These are phyloP conservation scores for Pterula multifida DNA, from an alignment of 1,284 basidiomycete genomes.

Conservation along the genomic window DNA sequence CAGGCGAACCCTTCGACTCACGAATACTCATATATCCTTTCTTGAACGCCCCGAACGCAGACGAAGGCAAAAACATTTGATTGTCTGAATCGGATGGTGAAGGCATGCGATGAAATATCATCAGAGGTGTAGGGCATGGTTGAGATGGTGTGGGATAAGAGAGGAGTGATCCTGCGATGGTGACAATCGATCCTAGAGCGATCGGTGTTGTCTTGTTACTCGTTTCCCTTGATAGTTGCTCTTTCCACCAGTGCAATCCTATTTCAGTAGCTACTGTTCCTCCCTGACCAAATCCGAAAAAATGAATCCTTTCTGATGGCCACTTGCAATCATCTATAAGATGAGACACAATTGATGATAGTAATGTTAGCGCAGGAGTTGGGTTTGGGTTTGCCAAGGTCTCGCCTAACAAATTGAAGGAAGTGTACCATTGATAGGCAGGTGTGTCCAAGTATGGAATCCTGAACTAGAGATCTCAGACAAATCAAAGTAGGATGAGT, in stretches of 20 bases:
- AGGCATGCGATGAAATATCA: slow-evolving; percentile 45
- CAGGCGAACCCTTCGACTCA: slow-evolving; percentile 31
- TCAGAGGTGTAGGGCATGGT: slow-evolving; percentile 46
- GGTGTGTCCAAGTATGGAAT: slow-evolving; percentile 75
- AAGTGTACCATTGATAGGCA: slow-evolving; percentile 81
- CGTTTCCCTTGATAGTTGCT: slow-evolving; percentile 16
- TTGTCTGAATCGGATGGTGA: slow-evolving; percentile 13
- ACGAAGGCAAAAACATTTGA: slow-evolving; percentile 29
- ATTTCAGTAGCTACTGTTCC: slow-evolving; percentile 72
- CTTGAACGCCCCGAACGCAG: slow-evolving; percentile 34
- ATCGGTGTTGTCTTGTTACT: slow-evolving; percentile 4
- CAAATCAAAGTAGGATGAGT: not conserved
- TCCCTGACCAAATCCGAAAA: slow-evolving; percentile 88
- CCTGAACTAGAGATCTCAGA: slow-evolving; percentile 21
- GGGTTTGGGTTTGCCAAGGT: slow-evolving; percentile 63
- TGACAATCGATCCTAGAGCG: slow-evolving; percentile 53
- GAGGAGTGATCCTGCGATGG: slow-evolving; percentile 61
- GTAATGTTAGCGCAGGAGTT: slow-evolving; percentile 44
- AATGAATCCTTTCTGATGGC: slow-evolving; percentile 57
- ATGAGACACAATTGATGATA: slow-evolving; percentile 43
- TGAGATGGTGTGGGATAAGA: slow-evolving; percentile 56
- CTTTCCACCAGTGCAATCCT: slow-evolving; percentile 37
- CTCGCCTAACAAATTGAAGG: slow-evolving; percentile 73
- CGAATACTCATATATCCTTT: slow-evolving; percentile 44
- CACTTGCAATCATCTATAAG: slow-evolving; percentile 57